These are phyloP conservation scores for Osmozyma mogii DNA, from an alignment of 805 yeast genomes.

Conservation along the genomic window DNA sequence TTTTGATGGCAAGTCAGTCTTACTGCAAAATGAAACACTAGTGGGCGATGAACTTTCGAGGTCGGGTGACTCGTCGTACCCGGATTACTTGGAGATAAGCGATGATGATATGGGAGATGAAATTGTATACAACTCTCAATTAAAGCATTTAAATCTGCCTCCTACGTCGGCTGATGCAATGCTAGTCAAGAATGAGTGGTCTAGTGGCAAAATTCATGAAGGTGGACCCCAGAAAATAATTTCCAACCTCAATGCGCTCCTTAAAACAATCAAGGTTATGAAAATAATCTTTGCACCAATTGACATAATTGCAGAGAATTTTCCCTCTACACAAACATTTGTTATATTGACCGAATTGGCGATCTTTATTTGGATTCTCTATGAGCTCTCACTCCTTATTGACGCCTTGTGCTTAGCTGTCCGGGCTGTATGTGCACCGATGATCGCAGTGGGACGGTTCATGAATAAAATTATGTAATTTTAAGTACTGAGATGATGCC, in stretches of 20 bases:
- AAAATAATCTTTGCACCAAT: constrained; percentile 32
- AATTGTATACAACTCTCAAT: constrained; percentile 24
- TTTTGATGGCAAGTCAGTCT: constrained; percentile 3
- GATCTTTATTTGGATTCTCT: constrained; percentile 34
- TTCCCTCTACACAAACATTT: constrained; percentile 31
- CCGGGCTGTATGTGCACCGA: constrained; percentile 38
- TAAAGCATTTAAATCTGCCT: constrained; percentile 19
- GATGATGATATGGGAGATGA: constrained; percentile 19
- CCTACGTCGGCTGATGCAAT: constrained; percentile 1
- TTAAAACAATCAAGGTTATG: constrained; percentile 30
- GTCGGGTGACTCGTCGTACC: too few relatives aligned
- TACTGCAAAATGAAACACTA: background rate
- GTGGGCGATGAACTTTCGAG: background rate
- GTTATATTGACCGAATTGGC: constrained; percentile 32
- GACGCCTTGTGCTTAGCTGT: constrained; percentile 39
- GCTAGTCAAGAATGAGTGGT: background rate
- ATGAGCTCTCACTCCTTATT: constrained; percentile 32
- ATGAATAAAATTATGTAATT: constrained; percentile 34
- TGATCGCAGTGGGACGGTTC: constrained; percentile 37
- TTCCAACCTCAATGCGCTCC: constrained; percentile 21
- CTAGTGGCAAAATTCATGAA: background rate
- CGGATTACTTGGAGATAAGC: constrained; percentile 22
- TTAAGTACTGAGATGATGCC: too few relatives aligned
- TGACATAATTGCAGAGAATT: constrained; percentile 27
- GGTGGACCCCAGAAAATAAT: constrained; percentile 7